Base-by-base conservation (phyloP, 1,284 basidiomycete genomes). In the Ganoderma lingzhi region DNA sequence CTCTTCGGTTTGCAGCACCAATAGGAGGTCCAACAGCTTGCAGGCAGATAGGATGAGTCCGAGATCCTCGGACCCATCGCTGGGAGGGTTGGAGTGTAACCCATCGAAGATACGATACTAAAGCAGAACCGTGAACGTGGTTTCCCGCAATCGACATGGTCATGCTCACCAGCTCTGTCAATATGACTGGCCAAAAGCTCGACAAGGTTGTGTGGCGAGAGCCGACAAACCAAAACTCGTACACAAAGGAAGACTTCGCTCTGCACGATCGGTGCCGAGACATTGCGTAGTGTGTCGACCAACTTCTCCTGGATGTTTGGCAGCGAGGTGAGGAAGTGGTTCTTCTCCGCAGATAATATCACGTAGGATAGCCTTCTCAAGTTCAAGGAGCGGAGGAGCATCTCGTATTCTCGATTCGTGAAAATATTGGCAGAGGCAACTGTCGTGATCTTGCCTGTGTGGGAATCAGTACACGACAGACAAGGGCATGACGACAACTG, bases 241-340 rank as follows among this genome's bases (percentile, higher is more conserved):
- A 99, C 89, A 78, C 96, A 98, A 6, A 99, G 87, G 79, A 97
- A 99, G 4, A 96, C 95, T 80, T 99, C 97, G 73, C 93, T 93
- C 77, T 97, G 95, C 0, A 99, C 95, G 58, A 94, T 86, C 0
- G 97, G 93, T 12, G 94, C 90, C 0, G 93, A 85, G 17, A 92
- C 88, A 69, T 92, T 94, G 61, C 95, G 89, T 59, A 99, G 83
- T 2, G 97, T 90, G 73, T 99, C 98, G 9, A 99, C 98, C 23
- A 99, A 85, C 81, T 96, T 98, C 82, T 99, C 98, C 80, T 99
- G 97, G 32, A 99, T 95, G 55, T 88, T 89, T 3, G 98, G 98
- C 37, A 99, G 84, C 73, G 97, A 95, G 0, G 91, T 91, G 55
- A 99, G 81, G 82, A 95, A 98, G 63, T 95, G 91, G 78, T 99